These are phyloP conservation scores for Tylopilus vinaceipallidus DNA, from an alignment of 768 basidiomycete species.

Conservation along the genomic window DNA sequence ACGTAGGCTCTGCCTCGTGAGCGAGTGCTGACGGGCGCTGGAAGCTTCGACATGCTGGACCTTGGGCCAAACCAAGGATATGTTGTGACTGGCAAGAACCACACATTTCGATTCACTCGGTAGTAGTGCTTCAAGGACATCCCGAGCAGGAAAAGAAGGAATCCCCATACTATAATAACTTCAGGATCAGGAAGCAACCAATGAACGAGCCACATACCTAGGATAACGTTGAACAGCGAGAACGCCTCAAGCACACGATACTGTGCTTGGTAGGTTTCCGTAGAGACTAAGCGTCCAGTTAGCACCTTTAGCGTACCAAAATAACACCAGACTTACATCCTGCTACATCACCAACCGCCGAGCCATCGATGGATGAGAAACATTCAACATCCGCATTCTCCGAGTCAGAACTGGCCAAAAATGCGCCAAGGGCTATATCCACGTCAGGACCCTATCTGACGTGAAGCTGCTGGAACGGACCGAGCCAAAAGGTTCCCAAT, in stretches of 20 bases:
- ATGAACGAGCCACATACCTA: slow-evolving; percentile 45
- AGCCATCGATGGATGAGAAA: slow-evolving; percentile 54
- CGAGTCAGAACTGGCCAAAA: slow-evolving; percentile 70
- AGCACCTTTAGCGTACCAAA: slow-evolving; percentile 1
- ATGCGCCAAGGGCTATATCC: slow-evolving; percentile 65
- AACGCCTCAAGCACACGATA: slow-evolving; percentile 81
- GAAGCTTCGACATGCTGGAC: slow-evolving; percentile 37
- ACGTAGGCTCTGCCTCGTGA: slow-evolving; percentile 33
- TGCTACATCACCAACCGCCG: slow-evolving; percentile 55
- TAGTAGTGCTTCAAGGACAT: slow-evolving; percentile 44
- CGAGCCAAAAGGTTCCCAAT: slow-evolving; percentile 75
- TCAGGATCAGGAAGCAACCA: slow-evolving; percentile 4
- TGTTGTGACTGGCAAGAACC: slow-evolving; percentile 67
- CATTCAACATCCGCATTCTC: slow-evolving; percentile 82
- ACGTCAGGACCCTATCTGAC: slow-evolving; percentile 10
- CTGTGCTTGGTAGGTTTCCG: slow-evolving; percentile 86
- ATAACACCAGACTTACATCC: slow-evolving; percentile 51
- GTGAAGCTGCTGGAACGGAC: slow-evolving; percentile 40
- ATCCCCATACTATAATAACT: slow-evolving; percentile 43
- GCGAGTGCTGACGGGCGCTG: slow-evolving; percentile 39
- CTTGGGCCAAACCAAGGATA: slow-evolving; percentile 68
- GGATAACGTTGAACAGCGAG: slow-evolving; percentile 71
- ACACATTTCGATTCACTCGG: slow-evolving; percentile 50
- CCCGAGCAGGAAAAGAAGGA: slow-evolving; percentile 44
- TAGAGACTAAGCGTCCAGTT: slow-evolving; percentile 54